Base-by-base conservation (phyloP, 345 rosid species). In the Eucalyptus cladocalyx region DNA sequence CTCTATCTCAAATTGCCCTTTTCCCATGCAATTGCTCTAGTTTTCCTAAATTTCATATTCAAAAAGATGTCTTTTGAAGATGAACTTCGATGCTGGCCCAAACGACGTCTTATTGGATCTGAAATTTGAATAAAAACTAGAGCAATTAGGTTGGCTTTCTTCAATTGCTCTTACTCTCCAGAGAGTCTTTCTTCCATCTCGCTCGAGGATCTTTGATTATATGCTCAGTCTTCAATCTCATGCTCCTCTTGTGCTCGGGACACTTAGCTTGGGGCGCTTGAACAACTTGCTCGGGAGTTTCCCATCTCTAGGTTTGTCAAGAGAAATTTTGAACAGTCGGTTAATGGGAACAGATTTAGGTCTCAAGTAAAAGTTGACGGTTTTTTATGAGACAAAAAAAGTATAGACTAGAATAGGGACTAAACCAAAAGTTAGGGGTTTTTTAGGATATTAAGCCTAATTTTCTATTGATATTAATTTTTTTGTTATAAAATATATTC, bases 181-280 rank as follows among this genome's bases (percentile, higher is more conserved):
- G 30, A 56, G 30, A 24, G 62, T 56, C 62, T 24, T 56, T 9
- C 62, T 56, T 10, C 30, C 6, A 56, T 56, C 28, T 56, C 0
- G 2, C 7, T 56, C 3, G 3, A 26, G 30, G 30, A 56, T 56
- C 30, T 56, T 24, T 0, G 13, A 56, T 56, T 24, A 2, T 56
- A 11, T 23, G 30, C 14, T 56, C 13, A 2, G 1, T 56, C 62
- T 56, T 56, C 62, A 24, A 56, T 56, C 62, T 56, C 30, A 10
- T 56, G 62, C 13, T 56, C 9, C 28, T 9, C 62, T 23, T 0
- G 4, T 0, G 6, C 11, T 56, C 2, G 13, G 6, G 62, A 56
- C 28, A 56, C 30, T 24, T 9, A 56, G 1, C 12, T 56, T 0
- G 3, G 13, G 1, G 0, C 0, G 6, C 14, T 56, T 11, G 30